These are phyloP conservation scores for Amphicarpaea edgeworthii DNA, from an alignment of 306 rosid genomes.

Conservation along the genomic window DNA sequence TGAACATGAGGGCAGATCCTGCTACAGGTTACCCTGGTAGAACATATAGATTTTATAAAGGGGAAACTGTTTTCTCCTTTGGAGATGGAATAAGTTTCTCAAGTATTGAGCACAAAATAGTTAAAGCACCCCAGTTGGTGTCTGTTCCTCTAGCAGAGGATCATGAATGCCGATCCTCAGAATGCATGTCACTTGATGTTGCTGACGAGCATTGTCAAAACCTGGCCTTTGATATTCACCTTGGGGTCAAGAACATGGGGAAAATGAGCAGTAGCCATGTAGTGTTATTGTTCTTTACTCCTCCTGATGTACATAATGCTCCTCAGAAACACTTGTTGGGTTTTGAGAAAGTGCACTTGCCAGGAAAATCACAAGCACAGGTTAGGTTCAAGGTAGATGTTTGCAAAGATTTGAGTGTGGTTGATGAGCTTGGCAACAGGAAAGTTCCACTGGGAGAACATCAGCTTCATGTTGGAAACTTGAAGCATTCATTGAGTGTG, in stretches of 20 bases:
- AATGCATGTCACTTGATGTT: conserved; percentile 77
- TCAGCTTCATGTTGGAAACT: conserved; percentile 81
- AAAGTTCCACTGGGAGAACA: conserved; percentile 84
- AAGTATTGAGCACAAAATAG: conserved; percentile 61
- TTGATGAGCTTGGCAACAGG: conserved; percentile 82
- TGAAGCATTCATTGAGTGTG: conserved; percentile 72
- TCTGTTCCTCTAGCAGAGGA: conserved; percentile 68
- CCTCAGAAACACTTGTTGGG: conserved; percentile 85
- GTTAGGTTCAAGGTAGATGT: conserved; percentile 81
- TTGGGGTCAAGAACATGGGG: conserved; percentile 78
- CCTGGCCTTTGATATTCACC: conserved; percentile 67
- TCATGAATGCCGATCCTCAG: conserved; percentile 69
- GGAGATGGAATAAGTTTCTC: conserved; percentile 90
- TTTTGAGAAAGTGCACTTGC: conserved; percentile 73
- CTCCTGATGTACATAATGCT: conserved; percentile 78
- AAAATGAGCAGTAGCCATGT: conserved; percentile 69
- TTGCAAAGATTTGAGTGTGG: conserved; percentile 88
- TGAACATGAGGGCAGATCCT: conserved; percentile 95
- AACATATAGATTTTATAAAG: conserved; percentile 84
- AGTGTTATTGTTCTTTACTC: conserved; percentile 69
- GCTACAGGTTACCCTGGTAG: conserved; percentile 85
- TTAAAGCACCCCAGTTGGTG: conserved; percentile 67
- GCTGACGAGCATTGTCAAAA: conserved; percentile 66
- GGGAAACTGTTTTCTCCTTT: conserved; percentile 80
- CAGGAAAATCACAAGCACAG: conserved; percentile 55